Base-by-base conservation (phyloP, 2,329 filamentous ascomycete genomes). In the Bipolaris zeicola region DNA sequence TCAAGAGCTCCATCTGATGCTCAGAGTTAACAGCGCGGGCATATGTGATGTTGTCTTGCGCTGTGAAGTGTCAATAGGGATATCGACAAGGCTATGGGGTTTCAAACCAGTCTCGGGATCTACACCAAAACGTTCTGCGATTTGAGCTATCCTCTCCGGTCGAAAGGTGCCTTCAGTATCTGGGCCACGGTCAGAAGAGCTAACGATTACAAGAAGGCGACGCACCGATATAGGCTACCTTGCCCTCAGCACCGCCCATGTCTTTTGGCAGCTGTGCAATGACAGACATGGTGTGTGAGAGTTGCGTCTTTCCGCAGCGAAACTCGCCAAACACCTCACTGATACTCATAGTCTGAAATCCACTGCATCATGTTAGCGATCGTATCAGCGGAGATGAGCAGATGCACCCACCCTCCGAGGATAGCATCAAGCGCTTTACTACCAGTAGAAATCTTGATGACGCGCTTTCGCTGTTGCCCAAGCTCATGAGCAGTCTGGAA, bases 291-390 rank as follows among this genome's bases (percentile, higher is more conserved):
- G 87, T 90, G 69, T 89, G 87, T 4, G 84, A 86, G 26, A 90
- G 78, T 70, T 90, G 87, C 16, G 87, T 89, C 76, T 90, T 90
- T 57, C 87, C 87, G 69, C 87, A 89, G 61, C 84, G 81, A 63
- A 83, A 87, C 65, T 87, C 84, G 58, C 84, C 84, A 71, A 82
- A 87, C 24, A 86, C 82, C 67, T 87, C 87, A 62, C 83, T 89
- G 70, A 89, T 87, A 67, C 86, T 88, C 83, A 87, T 86, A 41
- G 86, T 89, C 71, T 89, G 85, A 63, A 89, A 89, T 22, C 87
- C 87, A 60, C 85, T 87, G 39, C 6, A 16, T 0, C 13, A 22
- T 11, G 52, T 75, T 6, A 71, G 61, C 26, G 43, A 31, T 7
- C 1, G 28, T 13, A 16, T 20, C 7, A 7, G 7, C 38, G 46